Evolutionary conservation across 192 early-diverging fungal species (phyloP).

Genomic region (Rhizophlyctis rosea): DNA sequence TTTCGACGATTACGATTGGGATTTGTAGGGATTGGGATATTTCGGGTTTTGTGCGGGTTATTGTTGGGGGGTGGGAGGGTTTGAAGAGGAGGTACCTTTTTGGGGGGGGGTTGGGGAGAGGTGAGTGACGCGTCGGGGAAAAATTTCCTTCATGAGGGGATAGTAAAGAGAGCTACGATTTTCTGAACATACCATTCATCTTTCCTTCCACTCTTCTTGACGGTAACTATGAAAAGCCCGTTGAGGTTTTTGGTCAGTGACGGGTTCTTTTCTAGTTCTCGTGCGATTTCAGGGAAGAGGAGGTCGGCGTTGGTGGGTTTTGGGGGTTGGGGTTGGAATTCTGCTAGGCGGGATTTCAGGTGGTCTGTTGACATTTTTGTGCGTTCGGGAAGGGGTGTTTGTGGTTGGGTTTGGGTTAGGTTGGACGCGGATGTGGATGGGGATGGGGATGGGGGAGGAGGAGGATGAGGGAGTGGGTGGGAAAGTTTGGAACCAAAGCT

Average conservation of each 20-base stretch:
- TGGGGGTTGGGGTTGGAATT: slow-evolving; percentile 17
- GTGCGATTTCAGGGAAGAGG: slow-evolving; percentile 36
- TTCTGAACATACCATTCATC: slow-evolving; percentile 32
- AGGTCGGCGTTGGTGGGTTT: slow-evolving; percentile 25
- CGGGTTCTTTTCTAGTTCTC: slow-evolving; percentile 29
- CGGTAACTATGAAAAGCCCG: slow-evolving; percentile 34
- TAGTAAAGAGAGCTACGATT: too few relatives aligned
- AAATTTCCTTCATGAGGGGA: too few relatives aligned
- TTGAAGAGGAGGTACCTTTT: slow-evolving; percentile 34
- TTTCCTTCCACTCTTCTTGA: slow-evolving; percentile 23
- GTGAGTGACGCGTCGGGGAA: too few relatives aligned
- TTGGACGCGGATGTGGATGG: too few relatives aligned
- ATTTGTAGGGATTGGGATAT: slow-evolving; percentile 12
- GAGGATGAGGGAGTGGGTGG: too few relatives aligned
- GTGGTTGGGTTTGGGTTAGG: too few relatives aligned
- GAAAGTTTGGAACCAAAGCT: too few relatives aligned
- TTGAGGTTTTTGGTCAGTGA: slow-evolving; percentile 26
- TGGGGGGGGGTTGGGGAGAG: neutral
- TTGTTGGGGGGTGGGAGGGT: slow-evolving; percentile 23
- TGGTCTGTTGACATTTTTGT: neutral
- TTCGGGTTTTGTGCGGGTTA: slow-evolving; percentile 31
- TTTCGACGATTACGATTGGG: slow-evolving; percentile 35
- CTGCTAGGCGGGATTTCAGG: slow-evolving; percentile 27
- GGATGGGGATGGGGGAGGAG: too few relatives aligned
- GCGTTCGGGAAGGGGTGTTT: too few relatives aligned